Conservation (phyloP, 495 filamentous ascomycete genomes). For the Penicillium pancosmium region DNA sequence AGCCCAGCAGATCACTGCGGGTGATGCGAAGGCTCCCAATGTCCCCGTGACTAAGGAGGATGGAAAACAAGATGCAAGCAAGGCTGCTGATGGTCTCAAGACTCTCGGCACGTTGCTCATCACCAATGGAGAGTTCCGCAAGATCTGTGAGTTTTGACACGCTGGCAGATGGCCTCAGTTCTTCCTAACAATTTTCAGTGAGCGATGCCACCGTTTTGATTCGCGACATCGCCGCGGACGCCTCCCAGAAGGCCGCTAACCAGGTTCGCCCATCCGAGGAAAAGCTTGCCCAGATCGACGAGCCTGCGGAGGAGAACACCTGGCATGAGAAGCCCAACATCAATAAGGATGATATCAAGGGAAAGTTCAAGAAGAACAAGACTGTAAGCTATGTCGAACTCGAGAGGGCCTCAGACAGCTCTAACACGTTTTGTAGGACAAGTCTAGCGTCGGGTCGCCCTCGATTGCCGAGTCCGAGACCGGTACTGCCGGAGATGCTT, state of each 20-base stretch:
- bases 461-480: constrained; percentile 14
- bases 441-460: constrained; percentile 16
- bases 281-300: constrained; percentile 73
- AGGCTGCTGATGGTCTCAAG: constrained; percentile 82
- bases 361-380: constrained; percentile 68
- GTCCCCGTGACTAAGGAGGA: constrained; percentile 72
- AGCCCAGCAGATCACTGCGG: constrained; percentile 70
- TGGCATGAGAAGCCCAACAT: constrained; percentile 92
- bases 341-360: constrained; percentile 68
- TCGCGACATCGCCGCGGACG: constrained; percentile 89
- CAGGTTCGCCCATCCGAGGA: constrained; percentile 80
- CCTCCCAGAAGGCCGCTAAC: constrained; percentile 78
- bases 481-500: constrained; percentile 6
- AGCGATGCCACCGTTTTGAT: constrained; percentile 82
- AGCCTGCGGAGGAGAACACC: constrained; percentile 81
- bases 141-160: constrained; percentile 69
- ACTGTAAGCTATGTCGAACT: constrained; percentile 35
- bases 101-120: constrained; percentile 88
- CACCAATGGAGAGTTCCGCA: constrained; percentile 95
- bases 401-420: neutral
- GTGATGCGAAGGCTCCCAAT: constrained; percentile 57
- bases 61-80: constrained; percentile 77
- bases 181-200: constrained; percentile 56
- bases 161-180: neutral
- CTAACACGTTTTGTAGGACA: constrained; percentile 23